Evolutionary conservation across 2,329 filamentous ascomycete genomes (phyloP).

Genomic region (Aureobasidium mangrovei): DNA sequence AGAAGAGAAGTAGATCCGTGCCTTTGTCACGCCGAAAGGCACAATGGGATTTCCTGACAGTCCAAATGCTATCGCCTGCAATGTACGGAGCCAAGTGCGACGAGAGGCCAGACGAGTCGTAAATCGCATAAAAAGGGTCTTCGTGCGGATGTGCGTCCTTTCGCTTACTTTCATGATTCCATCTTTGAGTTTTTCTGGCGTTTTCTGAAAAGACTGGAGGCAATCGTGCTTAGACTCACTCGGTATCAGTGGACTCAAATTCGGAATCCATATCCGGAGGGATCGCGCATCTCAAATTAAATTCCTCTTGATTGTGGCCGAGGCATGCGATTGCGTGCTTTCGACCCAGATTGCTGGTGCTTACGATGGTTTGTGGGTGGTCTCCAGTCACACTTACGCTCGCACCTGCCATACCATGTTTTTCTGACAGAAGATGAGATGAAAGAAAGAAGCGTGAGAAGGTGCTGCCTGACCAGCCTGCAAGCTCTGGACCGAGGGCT

Average conservation of each 20-base stretch:
- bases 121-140: background rate
- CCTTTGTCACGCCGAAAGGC: background rate
- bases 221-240: no score
- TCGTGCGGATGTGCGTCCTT: background rate
- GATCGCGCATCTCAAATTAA: no score
- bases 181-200: no score
- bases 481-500: background rate
- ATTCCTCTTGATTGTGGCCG: no score
- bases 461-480: background rate
- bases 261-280: no score
- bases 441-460: background rate
- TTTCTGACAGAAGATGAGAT: background rate
- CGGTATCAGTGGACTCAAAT: no score
- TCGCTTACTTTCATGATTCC: background rate
- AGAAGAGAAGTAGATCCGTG: no score
- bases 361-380: background rate
- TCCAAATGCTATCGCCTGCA: background rate
- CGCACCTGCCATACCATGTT: background rate
- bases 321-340: conserved; percentile 1
- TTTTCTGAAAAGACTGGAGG: no score
- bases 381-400: background rate
- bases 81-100: background rate
- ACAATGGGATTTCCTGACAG: background rate
- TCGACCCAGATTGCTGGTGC: conserved; percentile 1
- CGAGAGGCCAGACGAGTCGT: background rate